phyloP scores from a whole-genome alignment of 2,329 filamentous ascomycete species.

The Drechslera avenae region DNA sequence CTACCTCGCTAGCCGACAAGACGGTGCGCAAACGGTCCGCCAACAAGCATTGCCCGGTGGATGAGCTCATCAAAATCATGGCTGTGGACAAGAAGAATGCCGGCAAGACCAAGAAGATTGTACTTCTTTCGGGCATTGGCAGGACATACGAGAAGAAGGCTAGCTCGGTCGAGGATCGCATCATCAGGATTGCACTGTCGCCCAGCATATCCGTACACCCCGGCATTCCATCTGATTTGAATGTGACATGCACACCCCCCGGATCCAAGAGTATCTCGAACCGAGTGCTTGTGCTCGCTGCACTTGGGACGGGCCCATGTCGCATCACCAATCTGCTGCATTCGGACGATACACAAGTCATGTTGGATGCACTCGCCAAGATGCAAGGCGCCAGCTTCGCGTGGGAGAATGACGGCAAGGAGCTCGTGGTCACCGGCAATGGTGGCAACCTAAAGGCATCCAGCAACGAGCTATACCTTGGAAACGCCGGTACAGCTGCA shows the following conservation, averaged over 20 bases:
- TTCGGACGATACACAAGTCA: slow-evolving; percentile 96
- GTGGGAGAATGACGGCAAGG: slow-evolving; percentile 94
- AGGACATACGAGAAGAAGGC: slow-evolving; percentile 85
- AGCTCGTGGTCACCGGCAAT: slow-evolving; percentile 85
- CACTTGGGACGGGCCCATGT: slow-evolving; percentile 83
- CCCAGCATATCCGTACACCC: slow-evolving; percentile 76
- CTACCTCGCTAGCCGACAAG: slow-evolving; percentile 83
- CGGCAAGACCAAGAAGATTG: slow-evolving; percentile 92
- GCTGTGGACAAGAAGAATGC: slow-evolving; percentile 99
- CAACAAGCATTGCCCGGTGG: slow-evolving; percentile 84
- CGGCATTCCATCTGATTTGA: slow-evolving; percentile 68
- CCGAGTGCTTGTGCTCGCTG: slow-evolving; percentile 89
- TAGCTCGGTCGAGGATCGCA: slow-evolving; percentile 83
- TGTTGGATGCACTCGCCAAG: slow-evolving; percentile 87
- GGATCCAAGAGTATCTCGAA: slow-evolving; percentile 99
- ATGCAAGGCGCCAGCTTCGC: slow-evolving; percentile 86
- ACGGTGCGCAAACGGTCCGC: slow-evolving; percentile 81
- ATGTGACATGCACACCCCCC: slow-evolving; percentile 81
- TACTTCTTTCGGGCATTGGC: slow-evolving; percentile 88
- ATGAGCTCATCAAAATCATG: slow-evolving; percentile 89
- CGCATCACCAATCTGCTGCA: slow-evolving; percentile 91
- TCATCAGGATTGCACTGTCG: slow-evolving; percentile 82
- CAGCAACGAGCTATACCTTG: slow-evolving; percentile 80
- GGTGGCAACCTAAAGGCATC: slow-evolving; percentile 84
- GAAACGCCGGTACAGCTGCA: slow-evolving; percentile 95